phyloP scores from a whole-genome alignment of 768 basidiomycete genomes.

The Mycena indigotica region DNA sequence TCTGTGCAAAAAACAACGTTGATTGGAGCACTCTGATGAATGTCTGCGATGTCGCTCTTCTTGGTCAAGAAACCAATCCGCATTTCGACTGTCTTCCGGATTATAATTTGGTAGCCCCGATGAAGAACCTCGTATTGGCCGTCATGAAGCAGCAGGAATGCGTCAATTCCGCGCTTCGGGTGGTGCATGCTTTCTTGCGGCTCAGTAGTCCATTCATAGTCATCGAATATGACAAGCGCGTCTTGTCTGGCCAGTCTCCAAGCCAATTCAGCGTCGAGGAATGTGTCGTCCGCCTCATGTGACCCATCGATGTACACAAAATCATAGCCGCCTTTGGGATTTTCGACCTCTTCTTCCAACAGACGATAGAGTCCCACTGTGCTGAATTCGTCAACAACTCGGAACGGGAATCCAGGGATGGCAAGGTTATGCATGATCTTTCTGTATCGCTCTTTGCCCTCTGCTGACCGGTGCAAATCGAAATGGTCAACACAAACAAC shows the following conservation, averaged over 20 bases:
- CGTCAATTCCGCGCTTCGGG: constrained; percentile 58
- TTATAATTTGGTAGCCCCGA: constrained; percentile 51
- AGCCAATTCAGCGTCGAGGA: constrained; percentile 60
- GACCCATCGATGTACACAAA: constrained; percentile 65
- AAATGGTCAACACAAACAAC: constrained; percentile 63
- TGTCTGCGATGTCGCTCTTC: constrained; percentile 29
- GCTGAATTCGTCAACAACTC: constrained; percentile 55
- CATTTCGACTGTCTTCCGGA: constrained; percentile 53
- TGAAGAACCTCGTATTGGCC: constrained; percentile 48
- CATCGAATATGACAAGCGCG: constrained; percentile 58
- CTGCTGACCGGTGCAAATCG: constrained; percentile 51
- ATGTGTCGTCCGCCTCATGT: constrained; percentile 60
- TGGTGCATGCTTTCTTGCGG: constrained; percentile 52
- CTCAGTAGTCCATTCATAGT: constrained; percentile 56
- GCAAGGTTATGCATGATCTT: constrained; percentile 51
- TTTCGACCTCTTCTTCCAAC: constrained; percentile 46
- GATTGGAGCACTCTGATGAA: constrained; percentile 39
- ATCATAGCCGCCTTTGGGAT: constrained; percentile 47
- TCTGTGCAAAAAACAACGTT: constrained; percentile 49
- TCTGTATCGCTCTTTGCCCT: constrained; percentile 46
- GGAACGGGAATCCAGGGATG: constrained; percentile 45
- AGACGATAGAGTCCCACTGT: constrained; percentile 51
- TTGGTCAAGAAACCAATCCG: constrained; percentile 52
- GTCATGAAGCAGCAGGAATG: constrained; percentile 52
- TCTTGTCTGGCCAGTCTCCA: constrained; percentile 57